phyloP scores from a whole-genome alignment of 2,329 filamentous ascomycete species.

The Parafenestella ontariensis region DNA sequence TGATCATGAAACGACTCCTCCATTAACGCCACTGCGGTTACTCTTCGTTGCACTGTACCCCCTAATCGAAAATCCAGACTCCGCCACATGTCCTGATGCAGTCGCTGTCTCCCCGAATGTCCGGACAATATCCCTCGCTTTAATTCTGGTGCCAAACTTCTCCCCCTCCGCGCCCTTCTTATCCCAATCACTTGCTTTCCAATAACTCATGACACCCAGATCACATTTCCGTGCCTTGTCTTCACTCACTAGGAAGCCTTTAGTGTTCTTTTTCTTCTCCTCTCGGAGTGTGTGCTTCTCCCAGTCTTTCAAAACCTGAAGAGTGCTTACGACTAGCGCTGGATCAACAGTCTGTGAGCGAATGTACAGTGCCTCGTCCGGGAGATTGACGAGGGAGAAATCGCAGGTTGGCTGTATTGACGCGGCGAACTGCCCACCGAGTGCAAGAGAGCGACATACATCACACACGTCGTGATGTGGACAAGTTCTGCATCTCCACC shows the following conservation, averaged over 20 bases:
- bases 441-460: constrained; percentile 15
- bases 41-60: not conserved
- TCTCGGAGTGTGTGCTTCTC: constrained; percentile 33
- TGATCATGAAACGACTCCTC: not conserved
- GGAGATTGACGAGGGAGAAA: constrained; percentile 30
- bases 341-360: constrained; percentile 31
- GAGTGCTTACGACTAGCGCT: constrained; percentile 37
- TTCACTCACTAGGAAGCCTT: constrained; percentile 29
- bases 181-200: constrained; percentile 30
- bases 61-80: constrained; percentile 18
- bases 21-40: not conserved
- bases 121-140: constrained; percentile 12
- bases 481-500: constrained; percentile 37
- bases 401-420: constrained; percentile 25
- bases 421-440: constrained; percentile 1
- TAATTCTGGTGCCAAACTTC: constrained; percentile 17
- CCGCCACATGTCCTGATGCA: constrained; percentile 14
- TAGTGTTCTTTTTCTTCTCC: constrained; percentile 26
- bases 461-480: constrained; percentile 35
- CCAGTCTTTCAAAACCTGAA: constrained; percentile 46
- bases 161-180: constrained; percentile 8
- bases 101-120: constrained; percentile 5
- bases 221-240: constrained; percentile 26
- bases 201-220: constrained; percentile 36
- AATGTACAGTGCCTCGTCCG: constrained; percentile 41